phyloP scores from a whole-genome alignment of 495 filamentous ascomycete species.

The Hypoxylon cercidicola region DNA sequence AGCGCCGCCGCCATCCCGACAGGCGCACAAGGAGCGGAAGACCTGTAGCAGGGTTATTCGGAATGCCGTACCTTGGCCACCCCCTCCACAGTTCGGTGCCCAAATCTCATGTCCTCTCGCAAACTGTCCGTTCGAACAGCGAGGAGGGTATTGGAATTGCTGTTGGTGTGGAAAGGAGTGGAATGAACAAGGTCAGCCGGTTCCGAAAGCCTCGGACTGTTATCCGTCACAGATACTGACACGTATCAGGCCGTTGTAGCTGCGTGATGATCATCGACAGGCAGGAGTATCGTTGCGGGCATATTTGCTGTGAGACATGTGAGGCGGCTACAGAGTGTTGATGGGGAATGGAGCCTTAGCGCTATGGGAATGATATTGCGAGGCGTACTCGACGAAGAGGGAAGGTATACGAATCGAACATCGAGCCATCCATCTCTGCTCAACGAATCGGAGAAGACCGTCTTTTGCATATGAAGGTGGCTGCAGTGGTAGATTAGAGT shows the following conservation, averaged over 20 bases:
- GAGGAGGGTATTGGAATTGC: conserved; percentile 53
- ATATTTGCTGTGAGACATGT: conserved; percentile 53
- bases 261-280: conserved; percentile 55
- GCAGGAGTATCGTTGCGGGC: conserved; percentile 52
- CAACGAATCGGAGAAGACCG: conserved; percentile 7
- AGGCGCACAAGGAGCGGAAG: conserved; percentile 36
- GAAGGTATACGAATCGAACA: neutral
- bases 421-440: neutral
- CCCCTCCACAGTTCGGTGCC: conserved; percentile 46
- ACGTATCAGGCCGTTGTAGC: conserved; percentile 47
- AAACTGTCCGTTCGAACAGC: conserved; percentile 51
- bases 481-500: conserved; percentile 17
- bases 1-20: conserved; percentile 39
- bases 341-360: conserved; percentile 1
- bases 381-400: conserved; percentile 7
- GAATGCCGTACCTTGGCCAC: conserved; percentile 50
- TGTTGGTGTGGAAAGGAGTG: conserved; percentile 55
- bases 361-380: conserved; percentile 1
- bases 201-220: neutral
- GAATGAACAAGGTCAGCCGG: conserved; percentile 47
- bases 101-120: conserved; percentile 47
- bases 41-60: conserved; percentile 48
- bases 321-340: conserved; percentile 45
- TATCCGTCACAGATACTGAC: conserved; percentile 9
- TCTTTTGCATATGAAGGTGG: conserved; percentile 12